phyloP scores from a whole-genome alignment of 2,329 filamentous ascomycete genomes.

The Fusarium sp. region DNA sequence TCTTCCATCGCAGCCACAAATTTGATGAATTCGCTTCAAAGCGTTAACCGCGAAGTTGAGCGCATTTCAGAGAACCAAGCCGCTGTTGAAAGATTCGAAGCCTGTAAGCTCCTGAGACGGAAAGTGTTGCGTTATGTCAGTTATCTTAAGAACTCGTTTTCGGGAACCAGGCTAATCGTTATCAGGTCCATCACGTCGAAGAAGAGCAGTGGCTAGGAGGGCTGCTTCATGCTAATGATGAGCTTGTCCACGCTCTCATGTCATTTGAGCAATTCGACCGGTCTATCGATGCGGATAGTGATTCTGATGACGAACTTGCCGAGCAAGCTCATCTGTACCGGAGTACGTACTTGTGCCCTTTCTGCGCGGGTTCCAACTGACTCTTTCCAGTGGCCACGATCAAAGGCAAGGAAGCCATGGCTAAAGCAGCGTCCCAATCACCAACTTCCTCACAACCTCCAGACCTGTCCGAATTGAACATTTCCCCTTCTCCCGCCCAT shows the following conservation, averaged over 20 bases:
- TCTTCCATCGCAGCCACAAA: slow-evolving; percentile 92
- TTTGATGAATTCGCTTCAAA: slow-evolving; percentile 85
- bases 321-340: slow-evolving; percentile 74
- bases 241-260: slow-evolving; percentile 93
- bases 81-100: slow-evolving; percentile 82
- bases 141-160: slow-evolving; percentile 10
- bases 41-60: slow-evolving; percentile 89
- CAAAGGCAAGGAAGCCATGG: slow-evolving; percentile 61
- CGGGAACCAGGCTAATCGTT: slow-evolving; percentile 4
- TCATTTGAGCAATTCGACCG: slow-evolving; percentile 93
- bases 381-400: slow-evolving; percentile 62
- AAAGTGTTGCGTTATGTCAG: slow-evolving; percentile 85
- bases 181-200: slow-evolving; percentile 86
- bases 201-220: slow-evolving; percentile 92
- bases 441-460: slow-evolving; percentile 55
- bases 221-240: slow-evolving; percentile 92
- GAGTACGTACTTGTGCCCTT: slow-evolving; percentile 55
- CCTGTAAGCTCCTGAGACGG: slow-evolving; percentile 84
- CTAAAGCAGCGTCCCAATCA: slow-evolving; percentile 53
- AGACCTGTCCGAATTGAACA: slow-evolving; percentile 59
- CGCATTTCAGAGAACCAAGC: slow-evolving; percentile 86
- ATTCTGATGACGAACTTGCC: slow-evolving; percentile 75
- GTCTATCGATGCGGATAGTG: slow-evolving; percentile 80
- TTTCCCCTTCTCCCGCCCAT: slow-evolving; percentile 56
- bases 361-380: slow-evolving; percentile 26